A percentile compares a stretch with the other conserved stretches of the same genome.
phyloP scores from a whole-genome alignment of 2,329 filamentous ascomycete species.

The Tolypocladium nubicola region DNA sequence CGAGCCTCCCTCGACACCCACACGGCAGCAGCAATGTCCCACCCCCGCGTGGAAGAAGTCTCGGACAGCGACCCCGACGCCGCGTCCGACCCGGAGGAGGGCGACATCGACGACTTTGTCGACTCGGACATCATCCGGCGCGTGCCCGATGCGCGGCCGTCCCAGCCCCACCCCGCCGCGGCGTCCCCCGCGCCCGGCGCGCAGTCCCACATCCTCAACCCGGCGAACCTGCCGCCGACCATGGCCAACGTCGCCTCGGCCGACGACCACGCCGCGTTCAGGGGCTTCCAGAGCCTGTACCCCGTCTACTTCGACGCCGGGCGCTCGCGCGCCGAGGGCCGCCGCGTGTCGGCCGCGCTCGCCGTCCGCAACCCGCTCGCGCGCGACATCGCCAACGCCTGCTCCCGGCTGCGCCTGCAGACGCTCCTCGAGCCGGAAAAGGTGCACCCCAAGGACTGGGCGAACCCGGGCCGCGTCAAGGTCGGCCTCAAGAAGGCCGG shows the following conservation, averaged over 20 bases:
- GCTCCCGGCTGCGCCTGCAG: conserved; percentile 57
- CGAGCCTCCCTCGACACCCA: not conserved
- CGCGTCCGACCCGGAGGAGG: conserved; percentile 72
- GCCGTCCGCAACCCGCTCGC: conserved; percentile 82
- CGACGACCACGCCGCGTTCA: conserved; percentile 48
- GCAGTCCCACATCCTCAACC: conserved; percentile 15
- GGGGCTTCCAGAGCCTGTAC: conserved; percentile 81
- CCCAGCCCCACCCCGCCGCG: conserved; percentile 13
- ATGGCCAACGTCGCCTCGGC: conserved; percentile 17
- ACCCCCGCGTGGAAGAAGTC: conserved; percentile 87
- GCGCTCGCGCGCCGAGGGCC: conserved; percentile 65
- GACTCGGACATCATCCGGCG: conserved; percentile 46
- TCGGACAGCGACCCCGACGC: conserved; percentile 62
- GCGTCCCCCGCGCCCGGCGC: conserved; percentile 9
- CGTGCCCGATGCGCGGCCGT: conserved; percentile 19
- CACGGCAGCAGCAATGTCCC: conserved; percentile 51
- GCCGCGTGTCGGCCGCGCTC: conserved; percentile 61
- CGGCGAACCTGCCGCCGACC: conserved; percentile 18
- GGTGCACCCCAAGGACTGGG: conserved; percentile 93
- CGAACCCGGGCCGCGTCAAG: conserved; percentile 84
- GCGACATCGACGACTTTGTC: conserved; percentile 60
- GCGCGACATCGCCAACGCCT: conserved; percentile 80
- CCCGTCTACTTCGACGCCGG: conserved; percentile 86
- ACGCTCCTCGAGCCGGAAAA: conserved; percentile 85
- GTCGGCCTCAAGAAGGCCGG: conserved; percentile 53